Conservation (phyloP, 1,284 basidiomycete genomes). For the Entoloma clypeatum region DNA sequence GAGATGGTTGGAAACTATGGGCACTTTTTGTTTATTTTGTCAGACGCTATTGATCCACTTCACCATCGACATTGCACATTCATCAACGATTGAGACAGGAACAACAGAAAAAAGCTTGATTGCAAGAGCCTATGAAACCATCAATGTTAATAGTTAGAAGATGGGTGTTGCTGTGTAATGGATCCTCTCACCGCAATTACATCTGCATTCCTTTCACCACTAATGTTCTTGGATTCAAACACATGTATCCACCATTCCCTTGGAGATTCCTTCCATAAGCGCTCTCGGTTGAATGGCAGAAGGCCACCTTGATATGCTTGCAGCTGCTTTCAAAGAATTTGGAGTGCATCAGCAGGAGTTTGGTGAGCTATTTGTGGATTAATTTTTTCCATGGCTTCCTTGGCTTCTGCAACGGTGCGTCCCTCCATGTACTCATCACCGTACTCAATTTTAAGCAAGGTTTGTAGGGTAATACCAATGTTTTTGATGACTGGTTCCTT, state of each 20-base stretch:
- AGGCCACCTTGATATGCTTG: background rate
- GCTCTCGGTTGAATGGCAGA: background rate
- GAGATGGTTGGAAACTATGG: slow-evolving; percentile 1
- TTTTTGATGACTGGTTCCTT: slow-evolving; percentile 1
- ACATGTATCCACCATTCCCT: slow-evolving; percentile 15
- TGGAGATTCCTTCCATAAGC: slow-evolving; percentile 2
- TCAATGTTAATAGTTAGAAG: background rate
- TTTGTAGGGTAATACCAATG: background rate
- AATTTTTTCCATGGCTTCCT: background rate
- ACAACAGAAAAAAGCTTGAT: slow-evolving; percentile 17
- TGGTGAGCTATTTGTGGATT: background rate
- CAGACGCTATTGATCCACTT: slow-evolving; percentile 17
- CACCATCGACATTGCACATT: slow-evolving; percentile 17
- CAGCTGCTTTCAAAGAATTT: background rate
- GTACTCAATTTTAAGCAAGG: background rate
- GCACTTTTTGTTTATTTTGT: slow-evolving; percentile 1
- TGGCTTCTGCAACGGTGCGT: background rate
- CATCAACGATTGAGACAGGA: slow-evolving; percentile 19
- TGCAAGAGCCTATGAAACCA: slow-evolving; percentile 13
- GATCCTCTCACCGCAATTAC: background rate
- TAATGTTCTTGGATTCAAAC: background rate
- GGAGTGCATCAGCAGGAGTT: background rate
- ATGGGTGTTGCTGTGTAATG: background rate
- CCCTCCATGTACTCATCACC: background rate
- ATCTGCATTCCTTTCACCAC: slow-evolving; percentile 1